Conservation (phyloP, 2,329 filamentous ascomycete genomes). For the Triangularia verruculosa region DNA sequence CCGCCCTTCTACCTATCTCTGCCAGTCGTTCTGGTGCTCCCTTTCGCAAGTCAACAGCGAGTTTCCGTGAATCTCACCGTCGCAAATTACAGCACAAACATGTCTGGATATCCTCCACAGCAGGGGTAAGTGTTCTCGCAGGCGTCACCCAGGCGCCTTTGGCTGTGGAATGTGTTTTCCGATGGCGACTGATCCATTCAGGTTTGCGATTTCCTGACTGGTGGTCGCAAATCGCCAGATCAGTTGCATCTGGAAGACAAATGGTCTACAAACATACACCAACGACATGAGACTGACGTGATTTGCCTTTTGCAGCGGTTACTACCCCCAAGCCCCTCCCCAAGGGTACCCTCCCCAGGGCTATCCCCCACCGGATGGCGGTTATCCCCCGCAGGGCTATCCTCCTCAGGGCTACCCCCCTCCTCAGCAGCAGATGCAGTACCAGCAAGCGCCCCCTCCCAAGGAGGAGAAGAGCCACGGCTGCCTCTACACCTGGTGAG, state of each 20-base stretch:
- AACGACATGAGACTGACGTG: neutral
- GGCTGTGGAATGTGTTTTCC: neutral
- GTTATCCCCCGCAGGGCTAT: conserved; percentile 10
- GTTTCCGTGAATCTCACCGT: neutral
- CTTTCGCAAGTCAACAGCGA: neutral
- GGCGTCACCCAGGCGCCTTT: neutral
- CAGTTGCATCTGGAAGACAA: neutral
- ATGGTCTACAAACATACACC: neutral
- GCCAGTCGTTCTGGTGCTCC: neutral
- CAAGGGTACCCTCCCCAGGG: conserved; percentile 16
- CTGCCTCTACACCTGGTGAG: conserved; percentile 40
- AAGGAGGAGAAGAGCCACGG: conserved; percentile 42
- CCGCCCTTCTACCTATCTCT: neutral
- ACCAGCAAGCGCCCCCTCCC: conserved; percentile 34
- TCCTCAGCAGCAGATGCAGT: conserved; percentile 33
- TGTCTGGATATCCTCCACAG: conserved; percentile 8
- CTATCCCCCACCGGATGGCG: conserved; percentile 10
- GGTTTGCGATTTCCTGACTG: neutral
- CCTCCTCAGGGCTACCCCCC: conserved; percentile 20
- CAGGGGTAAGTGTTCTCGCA: conserved; percentile 6
- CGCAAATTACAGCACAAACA: neutral
- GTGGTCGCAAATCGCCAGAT: neutral
- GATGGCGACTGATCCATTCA: neutral
- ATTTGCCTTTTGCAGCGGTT: neutral
- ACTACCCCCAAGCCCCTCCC: conserved; percentile 12